Conservation (phyloP, 306 rosid genomes). For the Hippophae tibetana region DNA sequence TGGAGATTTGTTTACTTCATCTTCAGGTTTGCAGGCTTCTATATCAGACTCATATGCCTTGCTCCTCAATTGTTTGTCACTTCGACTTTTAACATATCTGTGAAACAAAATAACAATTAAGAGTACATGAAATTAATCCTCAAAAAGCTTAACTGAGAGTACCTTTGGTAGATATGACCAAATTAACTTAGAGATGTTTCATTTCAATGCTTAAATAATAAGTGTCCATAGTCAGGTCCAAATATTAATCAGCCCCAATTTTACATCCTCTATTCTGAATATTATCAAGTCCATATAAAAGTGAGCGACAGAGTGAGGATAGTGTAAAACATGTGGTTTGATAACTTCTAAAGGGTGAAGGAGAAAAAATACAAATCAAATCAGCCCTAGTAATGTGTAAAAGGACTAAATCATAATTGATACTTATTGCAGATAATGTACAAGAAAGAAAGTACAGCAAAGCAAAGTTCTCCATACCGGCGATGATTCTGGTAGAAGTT, state of each 20-base stretch:
- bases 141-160: not conserved
- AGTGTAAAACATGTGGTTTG: conserved; percentile 2
- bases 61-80: conserved; percentile 43
- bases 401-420: not conserved
- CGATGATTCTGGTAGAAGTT: conserved; percentile 87
- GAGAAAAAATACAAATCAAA: not conserved
- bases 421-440: not conserved
- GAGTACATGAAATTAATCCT: not conserved
- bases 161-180: not conserved
- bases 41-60: conserved; percentile 21
- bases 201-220: not conserved
- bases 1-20: conserved; percentile 19
- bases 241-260: not conserved
- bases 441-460: not conserved
- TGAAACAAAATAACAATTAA: too few relatives aligned
- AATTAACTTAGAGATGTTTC: not conserved
- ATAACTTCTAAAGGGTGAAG: not conserved
- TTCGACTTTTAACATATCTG: conserved; percentile 70
- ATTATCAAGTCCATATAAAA: too few relatives aligned
- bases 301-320: not conserved
- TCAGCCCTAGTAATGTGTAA: not conserved
- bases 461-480: conserved; percentile 31
- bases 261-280: too few relatives aligned
- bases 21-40: conserved; percentile 42
- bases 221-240: not conserved